Evolutionary conservation across 208 protist genomes (phyloP), one percentile per base, ranked within the genome.

Genomic region (Cochliopodium minus): DNA sequence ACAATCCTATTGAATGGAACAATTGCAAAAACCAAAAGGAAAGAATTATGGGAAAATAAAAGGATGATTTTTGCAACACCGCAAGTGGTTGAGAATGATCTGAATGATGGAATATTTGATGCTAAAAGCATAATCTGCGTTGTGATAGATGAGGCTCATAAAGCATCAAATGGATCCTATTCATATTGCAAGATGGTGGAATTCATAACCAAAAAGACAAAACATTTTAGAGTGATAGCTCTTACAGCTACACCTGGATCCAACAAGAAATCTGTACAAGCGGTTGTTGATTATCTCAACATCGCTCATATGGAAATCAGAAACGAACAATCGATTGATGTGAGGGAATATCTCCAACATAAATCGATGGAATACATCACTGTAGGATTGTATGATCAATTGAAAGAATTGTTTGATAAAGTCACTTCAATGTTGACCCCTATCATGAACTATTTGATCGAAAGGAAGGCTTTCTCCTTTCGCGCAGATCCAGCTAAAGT

Each of bases 111-210:
- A 25, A 42, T 38, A 4, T 74, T 34, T 29, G 47, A 59, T 7
- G 48, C 64, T 1, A 39, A 42, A 1, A 20, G 42, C 0, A 69
- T 85, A 30, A 61, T 77, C 17, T 74, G 66, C 35, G 33, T 85
- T 0, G 72, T 84, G 2, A n/a, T 82, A 0, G 79, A 85, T 57
- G 79, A 85, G 45, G 73, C 78, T n/a, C 79, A 85, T 51, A 48
- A 65, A 9, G 78, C 78, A 1, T 53, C 50, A 7, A n/a, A n/a
- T n/a, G 70, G 72, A 17, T 58, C 78, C 36, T 46, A 72, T 34
- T 61, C 74, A 0, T 85, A 82, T 56, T 71, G 62, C 33, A 17
- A 17, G 2, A 42, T 76, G 0, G 47, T 79, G 0, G 49, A 65
- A 32, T 30, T 28, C 10, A 50, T 38, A 28, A 10, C 6, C 20